Evolutionary conservation across 2,329 filamentous ascomycete genomes (phyloP), one percentile per base, ranked within the genome.

Genomic region (Colletotrichum lentis): DNA sequence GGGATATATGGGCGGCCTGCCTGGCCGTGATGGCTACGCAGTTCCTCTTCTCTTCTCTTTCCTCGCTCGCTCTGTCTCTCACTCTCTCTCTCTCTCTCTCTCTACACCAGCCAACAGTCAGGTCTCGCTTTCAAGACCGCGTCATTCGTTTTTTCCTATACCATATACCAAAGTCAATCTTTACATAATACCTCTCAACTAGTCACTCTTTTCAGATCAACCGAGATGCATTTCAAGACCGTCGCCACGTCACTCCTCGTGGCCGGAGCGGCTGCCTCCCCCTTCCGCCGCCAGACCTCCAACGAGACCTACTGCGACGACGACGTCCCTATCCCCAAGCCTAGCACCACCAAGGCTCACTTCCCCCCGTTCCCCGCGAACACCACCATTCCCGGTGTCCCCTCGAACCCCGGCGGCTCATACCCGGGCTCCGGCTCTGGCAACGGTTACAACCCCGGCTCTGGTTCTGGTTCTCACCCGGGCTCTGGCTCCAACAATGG

Each of bases 291-390:
- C 44, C 62, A 55, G 49, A 44, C 62, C 41, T 65, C 55, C n/a
- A 68, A 65, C 65, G 65, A 65, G 35, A 60, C 62, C 43, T 65
- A 20, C 62, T 68, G 65, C 62, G 65, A 68, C 14, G 65, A 60
- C 16, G 65, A 60, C 39, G 24, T 64, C 11, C 65, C 65, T 18
- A 43, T 41, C 22, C 24, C 54, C 20, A 7, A 52, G 24, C 61
- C 65, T 7, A 64, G 37, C 64, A 44, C 57, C 31, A 59, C 53
- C 53, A 58, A 39, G 22, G 24, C 22, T 59, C 47, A 55, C 62
- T 65, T 49, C 44, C 69, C 62, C 20, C 69, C 56, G 20, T 61
- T 22, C 50, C 52, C 52, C 46, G 50, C 60, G 56, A 69, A 64
- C 56, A 69, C 60, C 52, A 64, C 65, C 52, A 27, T 67, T 3